These are phyloP conservation scores for Rhynchosporium agropyri DNA, from an alignment of 2,329 filamentous ascomycete genomes.

Conservation along the genomic window DNA sequence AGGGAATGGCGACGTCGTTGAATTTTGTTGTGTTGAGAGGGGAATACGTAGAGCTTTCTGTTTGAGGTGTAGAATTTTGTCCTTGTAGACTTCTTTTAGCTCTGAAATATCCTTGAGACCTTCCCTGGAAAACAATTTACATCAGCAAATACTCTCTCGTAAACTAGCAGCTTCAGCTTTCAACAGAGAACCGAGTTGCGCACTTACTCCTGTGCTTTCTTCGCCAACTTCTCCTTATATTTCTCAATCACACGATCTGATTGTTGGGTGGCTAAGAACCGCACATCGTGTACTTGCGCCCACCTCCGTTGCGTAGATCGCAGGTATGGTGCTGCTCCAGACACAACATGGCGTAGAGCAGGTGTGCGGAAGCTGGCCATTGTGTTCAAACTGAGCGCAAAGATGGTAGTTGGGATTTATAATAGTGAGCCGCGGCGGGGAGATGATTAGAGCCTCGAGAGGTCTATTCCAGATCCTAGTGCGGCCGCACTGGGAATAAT, in stretches of 20 bases:
- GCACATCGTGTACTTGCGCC: conserved; percentile 90
- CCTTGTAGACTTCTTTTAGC: conserved; percentile 80
- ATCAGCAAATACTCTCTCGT: conserved; percentile 9
- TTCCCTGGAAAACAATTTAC: conserved; percentile 45
- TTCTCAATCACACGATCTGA: conserved; percentile 74
- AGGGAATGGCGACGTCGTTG: conserved; percentile 40
- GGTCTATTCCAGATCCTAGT: background rate
- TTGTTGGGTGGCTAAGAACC: conserved; percentile 81
- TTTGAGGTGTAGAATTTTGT: conserved; percentile 75
- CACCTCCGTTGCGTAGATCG: conserved; percentile 69
- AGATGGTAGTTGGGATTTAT: background rate
- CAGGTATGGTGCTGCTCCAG: conserved; percentile 38
- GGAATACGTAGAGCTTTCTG: conserved; percentile 61
- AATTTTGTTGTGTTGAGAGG: conserved; percentile 43
- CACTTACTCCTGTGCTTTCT: conserved; percentile 70
- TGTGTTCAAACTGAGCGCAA: background rate
- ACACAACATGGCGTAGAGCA: conserved; percentile 49
- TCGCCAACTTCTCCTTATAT: conserved; percentile 82
- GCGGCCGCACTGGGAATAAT: conserved; percentile 14
- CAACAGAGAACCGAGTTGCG: background rate
- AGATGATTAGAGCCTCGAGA: conserved; percentile 4
- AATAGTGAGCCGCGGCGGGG: background rate
- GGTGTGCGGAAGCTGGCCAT: conserved; percentile 56
- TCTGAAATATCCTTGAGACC: conserved; percentile 71
- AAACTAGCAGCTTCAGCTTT: background rate